phyloP scores from a whole-genome alignment of 257 asterid genomes.

The Paulownia fortunei region DNA sequence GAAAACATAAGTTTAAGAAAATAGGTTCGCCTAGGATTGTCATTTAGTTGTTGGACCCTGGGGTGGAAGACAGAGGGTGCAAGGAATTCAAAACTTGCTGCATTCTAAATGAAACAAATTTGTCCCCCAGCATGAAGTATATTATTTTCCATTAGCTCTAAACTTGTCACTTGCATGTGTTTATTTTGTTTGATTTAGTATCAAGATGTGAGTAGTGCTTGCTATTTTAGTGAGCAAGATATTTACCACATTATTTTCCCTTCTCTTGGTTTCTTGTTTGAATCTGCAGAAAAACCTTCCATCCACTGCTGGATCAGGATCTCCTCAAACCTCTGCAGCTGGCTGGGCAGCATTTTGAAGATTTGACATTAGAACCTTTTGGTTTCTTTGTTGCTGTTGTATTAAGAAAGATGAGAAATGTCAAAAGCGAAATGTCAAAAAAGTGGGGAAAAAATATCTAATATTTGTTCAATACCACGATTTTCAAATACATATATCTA shows the following conservation, averaged over 20 bases:
- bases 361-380: constrained; percentile 21
- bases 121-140: not conserved
- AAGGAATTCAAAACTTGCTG: not conserved
- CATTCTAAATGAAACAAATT: not conserved
- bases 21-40: not conserved
- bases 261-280: constrained; percentile 23
- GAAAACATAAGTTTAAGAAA: not conserved
- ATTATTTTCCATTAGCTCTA: not conserved
- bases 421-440: constrained; percentile 30
- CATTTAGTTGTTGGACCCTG: not conserved
- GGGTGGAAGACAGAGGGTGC: not conserved
- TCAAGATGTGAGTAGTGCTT: not conserved
- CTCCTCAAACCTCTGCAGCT: constrained; percentile 74
- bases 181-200: not conserved
- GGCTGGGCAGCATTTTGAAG: constrained; percentile 98
- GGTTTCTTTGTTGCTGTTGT: constrained; percentile 52
- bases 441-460: constrained; percentile 10
- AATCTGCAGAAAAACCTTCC: constrained; percentile 87
- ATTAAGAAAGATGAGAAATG: constrained; percentile 41
- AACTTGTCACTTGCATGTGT: not conserved
- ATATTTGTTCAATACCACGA: constrained; percentile 31
- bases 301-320: constrained; percentile 59
- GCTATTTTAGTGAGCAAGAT: not conserved
- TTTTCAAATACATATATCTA: constrained; percentile 28
- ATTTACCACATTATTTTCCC: not conserved